Base-by-base conservation (phyloP, 257 asterid genomes). In the Fraxinus quadrangulata region DNA sequence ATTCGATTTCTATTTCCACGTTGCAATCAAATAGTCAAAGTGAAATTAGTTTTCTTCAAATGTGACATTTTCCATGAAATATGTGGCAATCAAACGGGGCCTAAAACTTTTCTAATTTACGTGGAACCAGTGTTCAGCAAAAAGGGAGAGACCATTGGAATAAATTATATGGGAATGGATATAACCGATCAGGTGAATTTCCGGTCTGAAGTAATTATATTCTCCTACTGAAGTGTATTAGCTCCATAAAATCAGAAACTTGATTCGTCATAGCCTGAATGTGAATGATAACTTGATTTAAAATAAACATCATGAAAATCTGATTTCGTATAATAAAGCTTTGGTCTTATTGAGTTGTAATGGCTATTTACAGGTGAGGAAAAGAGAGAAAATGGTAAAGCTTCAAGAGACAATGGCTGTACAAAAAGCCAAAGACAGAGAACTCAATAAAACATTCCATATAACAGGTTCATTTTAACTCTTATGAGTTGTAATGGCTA, bases 101-200 rank as follows among this genome's bases (percentile, higher is more conserved):
- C n/a, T 14, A 93, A 93, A 72, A 93, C 97, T 11, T 93, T 93
- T 78, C 76, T 93, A 78, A 93, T 92, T 30, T 93, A 89, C 21
- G 96, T 86, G 3, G 98, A 93, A 49, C 98, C 97, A 42, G 97
- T 93, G 77, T 93, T 93, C 87, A 93, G 91, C 86, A 92, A 92
- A 83, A 81, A 90, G 2, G 97, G 97, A 45, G 97, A 93, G 75
- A 89, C 93, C 8, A 89, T 93, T 47, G 97, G 98, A 59, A 94
- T 93, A 23, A 93, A 93, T 83, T 92, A 93, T 79, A 93, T 93
- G 98, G 97, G 98, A 69, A 93, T 93, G 98, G 98, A 93, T 74
- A 88, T 93, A 47, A 93, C 97, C 54, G 98, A 92, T 82, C 97
- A 92, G 92, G 97, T 91, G 31, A 81, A 33, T 63, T 75, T 49